phyloP scores from a whole-genome alignment of 768 basidiomycete species.

The Antrodiella citrinella region DNA sequence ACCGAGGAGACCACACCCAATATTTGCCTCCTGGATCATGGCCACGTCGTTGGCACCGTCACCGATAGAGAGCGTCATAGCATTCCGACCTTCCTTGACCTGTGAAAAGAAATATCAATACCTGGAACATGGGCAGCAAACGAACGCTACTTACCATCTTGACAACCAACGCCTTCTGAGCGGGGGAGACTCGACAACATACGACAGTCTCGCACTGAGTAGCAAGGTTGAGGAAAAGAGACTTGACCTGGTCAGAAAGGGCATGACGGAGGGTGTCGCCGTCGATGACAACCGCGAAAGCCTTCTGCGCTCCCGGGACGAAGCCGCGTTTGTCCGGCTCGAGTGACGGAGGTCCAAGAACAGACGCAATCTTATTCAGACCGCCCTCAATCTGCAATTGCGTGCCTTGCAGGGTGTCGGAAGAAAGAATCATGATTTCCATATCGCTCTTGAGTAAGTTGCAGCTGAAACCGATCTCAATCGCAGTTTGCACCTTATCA shows the following conservation, averaged over 20 bases:
- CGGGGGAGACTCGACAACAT: constrained; percentile 95
- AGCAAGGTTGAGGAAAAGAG: constrained; percentile 82
- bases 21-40: constrained; percentile 99
- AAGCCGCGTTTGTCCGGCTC: constrained; percentile 59
- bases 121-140: background rate
- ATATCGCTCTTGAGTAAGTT: constrained; percentile 90
- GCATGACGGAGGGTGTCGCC: constrained; percentile 88
- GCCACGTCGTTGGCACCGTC: constrained; percentile 98
- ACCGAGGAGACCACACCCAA: constrained; percentile 90
- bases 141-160: constrained; percentile 78
- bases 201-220: constrained; percentile 98
- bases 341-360: constrained; percentile 67
- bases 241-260: constrained; percentile 67
- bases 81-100: constrained; percentile 93
- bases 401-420: constrained; percentile 66
- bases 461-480: constrained; percentile 95
- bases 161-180: constrained; percentile 96
- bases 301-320: constrained; percentile 51
- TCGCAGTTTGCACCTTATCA: constrained; percentile 96
- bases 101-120: constrained; percentile 18
- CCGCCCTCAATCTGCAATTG: constrained; percentile 86
- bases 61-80: constrained; percentile 95
- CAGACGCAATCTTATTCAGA: constrained; percentile 87
- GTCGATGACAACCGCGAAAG: constrained; percentile 94
- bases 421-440: constrained; percentile 96